Conservation (phyloP, 2,329 filamentous ascomycete genomes). For the Beauveria scarabaeidicola region DNA sequence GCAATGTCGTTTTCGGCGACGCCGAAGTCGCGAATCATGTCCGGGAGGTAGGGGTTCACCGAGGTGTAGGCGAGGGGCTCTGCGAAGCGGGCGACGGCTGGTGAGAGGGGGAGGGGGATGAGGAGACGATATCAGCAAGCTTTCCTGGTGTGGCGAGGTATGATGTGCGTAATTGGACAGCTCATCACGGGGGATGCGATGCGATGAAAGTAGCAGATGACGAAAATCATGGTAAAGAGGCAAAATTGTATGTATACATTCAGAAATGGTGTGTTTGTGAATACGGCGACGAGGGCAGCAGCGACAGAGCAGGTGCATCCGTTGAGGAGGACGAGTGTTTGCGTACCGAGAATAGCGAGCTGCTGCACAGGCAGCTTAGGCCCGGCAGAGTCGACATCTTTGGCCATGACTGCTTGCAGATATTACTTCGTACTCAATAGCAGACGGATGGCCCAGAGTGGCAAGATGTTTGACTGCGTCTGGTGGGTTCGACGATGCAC, state of each 20-base stretch:
- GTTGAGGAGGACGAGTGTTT: not conserved
- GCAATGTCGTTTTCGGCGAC: slow-evolving; percentile 63
- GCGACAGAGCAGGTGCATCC: too few species aligned
- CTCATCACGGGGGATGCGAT: too few species aligned
- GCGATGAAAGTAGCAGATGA: too few species aligned
- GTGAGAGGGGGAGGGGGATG: not conserved
- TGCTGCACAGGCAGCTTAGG: slow-evolving; percentile 69
- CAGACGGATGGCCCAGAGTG: not conserved
- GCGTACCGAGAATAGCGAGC: slow-evolving; percentile 67
- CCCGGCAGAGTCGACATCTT: slow-evolving; percentile 18
- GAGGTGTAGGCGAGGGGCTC: slow-evolving; percentile 67
- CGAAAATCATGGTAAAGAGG: too few species aligned
- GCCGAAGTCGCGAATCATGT: slow-evolving; percentile 77
- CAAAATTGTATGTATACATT: too few species aligned
- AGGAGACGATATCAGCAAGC: not conserved
- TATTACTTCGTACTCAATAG: too few species aligned
- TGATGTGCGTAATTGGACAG: not conserved
- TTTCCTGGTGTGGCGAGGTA: not conserved
- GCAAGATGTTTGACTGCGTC: not conserved
- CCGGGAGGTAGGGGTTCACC: slow-evolving; percentile 62
- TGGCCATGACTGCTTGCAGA: not conserved
- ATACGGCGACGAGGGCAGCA: too few species aligned
- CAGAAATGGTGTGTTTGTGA: too few species aligned
- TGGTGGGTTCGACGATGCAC: not conserved
- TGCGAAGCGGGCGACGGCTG: slow-evolving; percentile 70